phyloP scores from a whole-genome alignment of 495 filamentous ascomycete genomes.

The Saxophila tyrrhenica region DNA sequence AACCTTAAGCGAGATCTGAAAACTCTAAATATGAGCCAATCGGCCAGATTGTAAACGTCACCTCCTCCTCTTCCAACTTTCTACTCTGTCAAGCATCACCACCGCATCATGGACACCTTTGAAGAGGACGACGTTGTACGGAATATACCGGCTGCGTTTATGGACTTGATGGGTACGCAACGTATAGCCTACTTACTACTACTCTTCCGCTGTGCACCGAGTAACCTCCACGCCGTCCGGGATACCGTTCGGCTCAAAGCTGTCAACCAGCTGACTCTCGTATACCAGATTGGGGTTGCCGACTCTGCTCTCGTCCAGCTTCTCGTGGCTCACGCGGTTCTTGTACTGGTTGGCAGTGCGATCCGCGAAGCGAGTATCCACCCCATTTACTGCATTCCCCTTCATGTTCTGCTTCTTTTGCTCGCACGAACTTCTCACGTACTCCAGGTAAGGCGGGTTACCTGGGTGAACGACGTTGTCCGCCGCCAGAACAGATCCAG shows the following conservation, averaged over 20 bases:
- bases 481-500: constrained; percentile 52
- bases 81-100: no score
- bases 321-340: constrained; percentile 30
- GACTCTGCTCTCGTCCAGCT: constrained; percentile 34
- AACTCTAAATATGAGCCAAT: no score
- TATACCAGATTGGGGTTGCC: constrained; percentile 65
- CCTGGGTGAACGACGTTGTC: constrained; percentile 68
- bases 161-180: no score
- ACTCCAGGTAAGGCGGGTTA: constrained; percentile 62
- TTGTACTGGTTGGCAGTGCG: constrained; percentile 32
- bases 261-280: constrained; percentile 51
- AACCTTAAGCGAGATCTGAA: no score
- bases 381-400: constrained; percentile 20
- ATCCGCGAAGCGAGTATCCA: constrained; percentile 22
- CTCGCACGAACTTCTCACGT: constrained; percentile 44
- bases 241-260: constrained; percentile 55
- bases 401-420: constrained; percentile 33
- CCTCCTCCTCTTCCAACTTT: no score
- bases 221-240: constrained; percentile 63
- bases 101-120: no score
- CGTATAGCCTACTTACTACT: no score
- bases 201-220: constrained; percentile 43
- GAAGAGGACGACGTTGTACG: no score
- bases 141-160: no score
- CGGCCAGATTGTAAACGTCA: no score